Percentiles rank a stretch among this genome's conserved stretches.
phyloP scores from a whole-genome alignment of 345 rosid genomes.

The Brassica incana region DNA sequence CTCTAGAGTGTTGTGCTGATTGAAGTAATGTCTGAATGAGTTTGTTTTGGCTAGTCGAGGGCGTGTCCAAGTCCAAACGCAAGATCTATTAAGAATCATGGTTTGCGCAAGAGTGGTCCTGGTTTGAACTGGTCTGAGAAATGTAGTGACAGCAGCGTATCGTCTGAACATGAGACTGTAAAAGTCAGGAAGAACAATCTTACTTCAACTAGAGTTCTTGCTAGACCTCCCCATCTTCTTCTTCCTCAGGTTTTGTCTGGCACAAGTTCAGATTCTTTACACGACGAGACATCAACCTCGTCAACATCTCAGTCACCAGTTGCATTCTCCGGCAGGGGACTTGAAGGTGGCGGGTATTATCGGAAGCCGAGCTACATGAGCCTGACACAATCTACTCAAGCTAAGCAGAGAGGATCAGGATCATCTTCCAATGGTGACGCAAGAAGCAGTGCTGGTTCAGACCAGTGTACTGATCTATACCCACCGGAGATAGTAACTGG shows the following conservation, averaged over 20 bases:
- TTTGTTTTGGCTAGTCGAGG: slow-evolving; percentile 47
- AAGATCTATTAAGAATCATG: slow-evolving; percentile 45
- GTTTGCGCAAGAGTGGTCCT: slow-evolving; percentile 44
- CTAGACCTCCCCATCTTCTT: slow-evolving; percentile 52
- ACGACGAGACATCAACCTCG: slow-evolving; percentile 58
- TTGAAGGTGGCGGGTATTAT: slow-evolving; percentile 44
- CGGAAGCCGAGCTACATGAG: slow-evolving; percentile 82
- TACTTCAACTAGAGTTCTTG: slow-evolving; percentile 50
- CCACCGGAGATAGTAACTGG: slow-evolving; percentile 45
- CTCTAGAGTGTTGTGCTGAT: background rate
- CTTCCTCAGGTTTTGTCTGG: slow-evolving; percentile 42
- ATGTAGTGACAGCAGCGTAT: slow-evolving; percentile 46
- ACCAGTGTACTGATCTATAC: slow-evolving; percentile 54
- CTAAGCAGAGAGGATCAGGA: slow-evolving; percentile 57
- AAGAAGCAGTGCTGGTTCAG: slow-evolving; percentile 52
- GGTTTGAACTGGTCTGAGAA: slow-evolving; percentile 69
- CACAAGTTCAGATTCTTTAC: slow-evolving; percentile 58
- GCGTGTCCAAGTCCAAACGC: slow-evolving; percentile 56
- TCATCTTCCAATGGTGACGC: slow-evolving; percentile 47
- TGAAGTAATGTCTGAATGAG: slow-evolving; percentile 27
- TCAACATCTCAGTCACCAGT: slow-evolving; percentile 57
- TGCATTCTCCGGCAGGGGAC: slow-evolving; percentile 37
- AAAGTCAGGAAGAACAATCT: slow-evolving; percentile 68
- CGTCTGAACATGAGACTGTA: slow-evolving; percentile 47
- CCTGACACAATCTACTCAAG: slow-evolving; percentile 72